Conservation (phyloP, 2,329 filamentous ascomycete genomes). For the Zelopaecilomyces penicillatus region DNA sequence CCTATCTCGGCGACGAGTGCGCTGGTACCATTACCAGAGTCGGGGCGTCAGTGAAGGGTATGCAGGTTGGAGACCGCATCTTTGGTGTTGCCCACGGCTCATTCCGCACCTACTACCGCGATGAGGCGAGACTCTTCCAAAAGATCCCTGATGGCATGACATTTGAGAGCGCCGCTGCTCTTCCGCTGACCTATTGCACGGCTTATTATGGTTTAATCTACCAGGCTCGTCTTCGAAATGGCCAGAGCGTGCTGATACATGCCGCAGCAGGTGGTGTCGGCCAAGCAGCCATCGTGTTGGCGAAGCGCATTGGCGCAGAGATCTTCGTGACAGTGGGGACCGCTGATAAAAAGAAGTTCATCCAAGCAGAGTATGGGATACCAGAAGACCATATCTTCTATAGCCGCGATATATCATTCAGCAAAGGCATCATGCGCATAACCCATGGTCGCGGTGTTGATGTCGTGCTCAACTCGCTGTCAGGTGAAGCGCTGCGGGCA, state of each 20-base stretch:
- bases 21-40: conserved; percentile 1
- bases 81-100: neutral
- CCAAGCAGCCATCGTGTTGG: neutral
- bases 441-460: neutral
- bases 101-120: neutral
- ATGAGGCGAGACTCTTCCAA: neutral
- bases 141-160: neutral
- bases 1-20: conserved; percentile 1
- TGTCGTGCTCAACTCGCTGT: neutral
- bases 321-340: neutral
- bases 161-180: neutral
- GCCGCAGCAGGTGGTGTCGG: neutral
- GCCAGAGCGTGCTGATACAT: conserved; percentile 5
- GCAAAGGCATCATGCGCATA: neutral
- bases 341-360: neutral
- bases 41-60: conserved; percentile 13
- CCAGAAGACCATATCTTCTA: neutral
- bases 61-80: conserved; percentile 1
- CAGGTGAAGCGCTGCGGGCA: neutral
- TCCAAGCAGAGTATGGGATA: neutral
- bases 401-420: neutral
- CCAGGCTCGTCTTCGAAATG: conserved; percentile 7
- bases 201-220: conserved; percentile 16
- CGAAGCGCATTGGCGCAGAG: neutral
- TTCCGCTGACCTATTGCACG: neutral